Evolutionary conservation across 768 basidiomycete species (phyloP).

Genomic region (Mycena leptocephala): DNA sequence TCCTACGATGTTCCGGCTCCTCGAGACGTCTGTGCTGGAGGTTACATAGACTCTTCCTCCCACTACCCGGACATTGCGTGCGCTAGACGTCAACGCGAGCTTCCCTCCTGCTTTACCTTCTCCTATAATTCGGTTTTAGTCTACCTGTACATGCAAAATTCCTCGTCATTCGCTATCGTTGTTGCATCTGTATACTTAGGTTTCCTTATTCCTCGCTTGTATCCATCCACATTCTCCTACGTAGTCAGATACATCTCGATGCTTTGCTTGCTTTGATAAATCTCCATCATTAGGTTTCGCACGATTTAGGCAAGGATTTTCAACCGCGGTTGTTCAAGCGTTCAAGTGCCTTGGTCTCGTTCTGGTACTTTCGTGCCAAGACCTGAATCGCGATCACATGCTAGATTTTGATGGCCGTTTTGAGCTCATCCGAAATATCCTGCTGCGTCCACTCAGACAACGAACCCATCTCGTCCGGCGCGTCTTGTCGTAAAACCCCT

Average conservation of each 20-base stretch:
- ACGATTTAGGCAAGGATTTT: too few species aligned
- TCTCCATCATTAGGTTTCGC: not conserved
- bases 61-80: not conserved
- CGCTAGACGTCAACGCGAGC: slow-evolving; percentile 11
- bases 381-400: too few species aligned
- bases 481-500: too few species aligned
- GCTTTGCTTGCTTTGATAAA: not conserved
- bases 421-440: too few species aligned
- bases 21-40: slow-evolving; percentile 88
- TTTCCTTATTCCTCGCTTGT: slow-evolving; percentile 30
- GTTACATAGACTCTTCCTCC: slow-evolving; percentile 25
- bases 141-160: slow-evolving; percentile 29
- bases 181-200: slow-evolving; percentile 34
- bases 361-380: too few species aligned
- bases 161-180: slow-evolving; percentile 24
- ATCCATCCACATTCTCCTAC: not conserved
- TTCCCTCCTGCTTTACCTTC: slow-evolving; percentile 2
- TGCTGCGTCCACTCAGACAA: too few species aligned
- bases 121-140: slow-evolving; percentile 25
- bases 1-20: slow-evolving; percentile 78
- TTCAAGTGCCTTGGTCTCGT: too few species aligned
- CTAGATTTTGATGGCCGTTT: too few species aligned
- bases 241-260: slow-evolving; percentile 7
- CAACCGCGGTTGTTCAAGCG: too few species aligned
- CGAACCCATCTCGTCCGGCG: too few species aligned